Evolutionary conservation across 805 yeast species (phyloP).

Genomic region (Brettanomyces sp.): DNA sequence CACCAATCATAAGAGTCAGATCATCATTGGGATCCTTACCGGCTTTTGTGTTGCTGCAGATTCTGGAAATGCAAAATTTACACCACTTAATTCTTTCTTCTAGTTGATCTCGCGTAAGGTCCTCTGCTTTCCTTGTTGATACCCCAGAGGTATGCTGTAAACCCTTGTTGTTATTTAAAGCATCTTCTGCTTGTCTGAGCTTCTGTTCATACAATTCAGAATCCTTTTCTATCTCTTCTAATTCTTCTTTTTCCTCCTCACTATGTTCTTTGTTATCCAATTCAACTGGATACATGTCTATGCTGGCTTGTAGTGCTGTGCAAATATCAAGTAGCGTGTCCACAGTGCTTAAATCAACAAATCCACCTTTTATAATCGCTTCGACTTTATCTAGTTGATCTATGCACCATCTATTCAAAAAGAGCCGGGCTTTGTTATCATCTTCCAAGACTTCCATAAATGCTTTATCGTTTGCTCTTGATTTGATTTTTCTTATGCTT

Average conservation of each 20-base stretch:
- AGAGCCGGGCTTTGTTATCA: slow-evolving; percentile 24
- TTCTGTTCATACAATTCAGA: not conserved
- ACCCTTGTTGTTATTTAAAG: too few species aligned
- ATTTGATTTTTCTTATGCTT: slow-evolving; percentile 84
- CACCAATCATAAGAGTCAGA: slow-evolving; percentile 7
- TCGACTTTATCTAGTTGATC: slow-evolving; percentile 4
- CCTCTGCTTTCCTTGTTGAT: not conserved
- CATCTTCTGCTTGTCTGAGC: not conserved
- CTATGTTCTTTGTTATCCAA: not conserved
- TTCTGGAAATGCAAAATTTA: slow-evolving; percentile 13
- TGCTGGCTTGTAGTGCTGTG: slow-evolving; percentile 9
- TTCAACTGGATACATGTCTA: slow-evolving; percentile 8
- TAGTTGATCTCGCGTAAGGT: slow-evolving; percentile 5
- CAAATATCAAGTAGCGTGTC: slow-evolving; percentile 9
- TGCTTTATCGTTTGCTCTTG: slow-evolving; percentile 55
- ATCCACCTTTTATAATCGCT: slow-evolving; percentile 5
- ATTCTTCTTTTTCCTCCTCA: slow-evolving; percentile 2
- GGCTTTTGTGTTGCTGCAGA: slow-evolving; percentile 10
- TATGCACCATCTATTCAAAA: slow-evolving; percentile 12
- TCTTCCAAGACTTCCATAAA: slow-evolving; percentile 69
- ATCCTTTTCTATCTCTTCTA: not conserved
- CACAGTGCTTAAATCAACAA: slow-evolving; percentile 7
- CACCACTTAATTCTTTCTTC: slow-evolving; percentile 13
- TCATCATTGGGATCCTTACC: slow-evolving; percentile 19
- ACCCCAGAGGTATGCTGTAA: too few species aligned